Conservation (phyloP, 805 yeast species). For the Metschnikowia peoriensis region DNA sequence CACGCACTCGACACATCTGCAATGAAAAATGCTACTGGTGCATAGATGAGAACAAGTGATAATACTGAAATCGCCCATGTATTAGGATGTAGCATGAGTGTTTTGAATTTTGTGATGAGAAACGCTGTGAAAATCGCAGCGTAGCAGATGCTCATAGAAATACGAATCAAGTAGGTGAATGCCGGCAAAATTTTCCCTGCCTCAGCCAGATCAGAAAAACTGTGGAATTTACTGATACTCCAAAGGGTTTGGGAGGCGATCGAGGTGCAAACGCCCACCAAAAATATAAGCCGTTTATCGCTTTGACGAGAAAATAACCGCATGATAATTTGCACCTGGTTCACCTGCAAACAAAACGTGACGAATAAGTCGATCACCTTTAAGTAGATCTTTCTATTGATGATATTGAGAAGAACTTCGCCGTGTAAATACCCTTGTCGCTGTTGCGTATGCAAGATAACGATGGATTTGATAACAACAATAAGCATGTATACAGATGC, state of each 20-base stretch:
- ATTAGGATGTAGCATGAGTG: slow-evolving; percentile 45
- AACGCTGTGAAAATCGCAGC: slow-evolving; percentile 61
- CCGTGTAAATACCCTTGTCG: slow-evolving; percentile 42
- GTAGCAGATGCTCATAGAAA: slow-evolving; percentile 67
- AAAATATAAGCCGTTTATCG: slow-evolving; percentile 63
- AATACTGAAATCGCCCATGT: slow-evolving; percentile 57
- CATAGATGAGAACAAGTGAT: slow-evolving; percentile 52
- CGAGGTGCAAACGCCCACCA: slow-evolving; percentile 55
- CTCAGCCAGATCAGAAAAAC: slow-evolving; percentile 37
- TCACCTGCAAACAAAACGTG: slow-evolving; percentile 55
- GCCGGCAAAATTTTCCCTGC: slow-evolving; percentile 64
- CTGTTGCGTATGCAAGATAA: slow-evolving; percentile 48
- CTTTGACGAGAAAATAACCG: slow-evolving; percentile 63
- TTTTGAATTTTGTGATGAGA: slow-evolving; percentile 49
- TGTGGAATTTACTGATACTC: slow-evolving; percentile 60
- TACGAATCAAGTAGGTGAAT: slow-evolving; percentile 68
- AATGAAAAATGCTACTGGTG: slow-evolving; percentile 68
- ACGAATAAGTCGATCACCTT: slow-evolving; percentile 58
- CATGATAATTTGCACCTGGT: slow-evolving; percentile 72
- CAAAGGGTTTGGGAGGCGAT: slow-evolving; percentile 61
- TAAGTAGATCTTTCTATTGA: slow-evolving; percentile 47
- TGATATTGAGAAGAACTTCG: slow-evolving; percentile 39
- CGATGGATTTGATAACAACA: slow-evolving; percentile 47
- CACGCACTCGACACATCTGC: slow-evolving; percentile 75
- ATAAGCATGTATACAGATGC: slow-evolving; percentile 56